Evolutionary conservation across 2,329 filamentous ascomycete species (phyloP).

Genomic region (Cladosporium halotolerans): DNA sequence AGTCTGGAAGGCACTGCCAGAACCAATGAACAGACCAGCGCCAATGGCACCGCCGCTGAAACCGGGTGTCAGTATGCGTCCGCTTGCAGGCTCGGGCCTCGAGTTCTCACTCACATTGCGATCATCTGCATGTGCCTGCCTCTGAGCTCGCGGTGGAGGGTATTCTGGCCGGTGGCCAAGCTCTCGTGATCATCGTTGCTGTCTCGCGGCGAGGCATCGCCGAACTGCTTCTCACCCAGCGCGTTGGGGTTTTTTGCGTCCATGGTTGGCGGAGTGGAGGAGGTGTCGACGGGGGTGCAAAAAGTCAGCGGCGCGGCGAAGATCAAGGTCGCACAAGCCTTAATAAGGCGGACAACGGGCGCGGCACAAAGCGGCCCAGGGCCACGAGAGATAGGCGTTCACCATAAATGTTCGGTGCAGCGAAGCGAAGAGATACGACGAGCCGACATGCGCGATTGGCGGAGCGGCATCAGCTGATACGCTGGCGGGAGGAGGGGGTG

Average conservation of each 20-base stretch:
- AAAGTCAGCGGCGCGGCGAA: neutral
- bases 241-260: neutral
- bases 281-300: neutral
- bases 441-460: too few species aligned
- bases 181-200: neutral
- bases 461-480: too few species aligned
- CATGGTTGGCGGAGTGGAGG: neutral
- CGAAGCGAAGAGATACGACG: too few species aligned
- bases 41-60: slow-evolving; percentile 22
- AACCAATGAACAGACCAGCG: slow-evolving; percentile 26
- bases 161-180: neutral
- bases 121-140: slow-evolving; percentile 34
- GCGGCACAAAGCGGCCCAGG: too few species aligned
- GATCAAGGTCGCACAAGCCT: too few species aligned
- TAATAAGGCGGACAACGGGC: too few species aligned
- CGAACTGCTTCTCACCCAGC: slow-evolving; percentile 8
- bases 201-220: slow-evolving; percentile 3
- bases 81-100: neutral
- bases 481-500: too few species aligned
- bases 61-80: neutral
- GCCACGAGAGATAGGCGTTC: too few species aligned
- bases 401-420: too few species aligned
- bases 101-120: slow-evolving; percentile 20
- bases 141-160: slow-evolving; percentile 25
- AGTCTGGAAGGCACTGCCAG: slow-evolving; percentile 24